Base-by-base conservation (phyloP, 1,284 basidiomycete genomes). In the Tetrapyrgos nigripes region DNA sequence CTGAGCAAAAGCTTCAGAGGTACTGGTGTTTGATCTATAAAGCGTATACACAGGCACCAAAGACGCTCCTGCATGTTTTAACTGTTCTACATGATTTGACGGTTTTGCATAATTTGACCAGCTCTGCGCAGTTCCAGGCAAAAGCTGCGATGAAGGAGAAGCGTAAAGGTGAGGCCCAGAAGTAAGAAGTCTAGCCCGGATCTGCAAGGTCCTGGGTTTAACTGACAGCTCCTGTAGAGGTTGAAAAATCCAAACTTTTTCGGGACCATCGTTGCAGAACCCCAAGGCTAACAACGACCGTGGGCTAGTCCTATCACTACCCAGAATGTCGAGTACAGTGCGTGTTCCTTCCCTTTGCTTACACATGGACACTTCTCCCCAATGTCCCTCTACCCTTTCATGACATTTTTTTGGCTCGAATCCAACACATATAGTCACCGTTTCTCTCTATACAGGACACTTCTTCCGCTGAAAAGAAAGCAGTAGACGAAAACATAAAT, bases 401-500 rank as follows among this genome's bases (percentile, higher is more conserved):
- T 29, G 50, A 45, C 4, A 33, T 21, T 33, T 28, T 27, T 28
- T 19, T n/a, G 4, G 4, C 21, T 21, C 9, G 4, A n/a, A n/a
- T n/a, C n/a, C n/a, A n/a, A n/a, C n/a, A n/a, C n/a, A n/a, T n/a
- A n/a, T n/a, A n/a, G n/a, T n/a, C n/a, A n/a, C n/a, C n/a, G n/a
- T n/a, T n/a, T n/a, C n/a, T n/a, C n/a, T n/a, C 6, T 54, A 1
- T 21, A 10, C 62, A 96, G 93, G 96, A 99, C 69, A 94, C 99
- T 91, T 97, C 97, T 2, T 94, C 93, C 1, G 95, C 96, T 69
- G 94, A 96, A 66, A 83, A 94, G 33, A 92, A 93, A 67, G 87
- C 89, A 3, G 87, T 90, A 19, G 91, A 96, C 67, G 85, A 86
- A 60, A 91, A 91, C 69, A 92, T 99, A 62, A 85, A 87, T 55